Evolutionary conservation across 2,329 filamentous ascomycete species (phyloP).

Genomic region (Fusarium hostae): DNA sequence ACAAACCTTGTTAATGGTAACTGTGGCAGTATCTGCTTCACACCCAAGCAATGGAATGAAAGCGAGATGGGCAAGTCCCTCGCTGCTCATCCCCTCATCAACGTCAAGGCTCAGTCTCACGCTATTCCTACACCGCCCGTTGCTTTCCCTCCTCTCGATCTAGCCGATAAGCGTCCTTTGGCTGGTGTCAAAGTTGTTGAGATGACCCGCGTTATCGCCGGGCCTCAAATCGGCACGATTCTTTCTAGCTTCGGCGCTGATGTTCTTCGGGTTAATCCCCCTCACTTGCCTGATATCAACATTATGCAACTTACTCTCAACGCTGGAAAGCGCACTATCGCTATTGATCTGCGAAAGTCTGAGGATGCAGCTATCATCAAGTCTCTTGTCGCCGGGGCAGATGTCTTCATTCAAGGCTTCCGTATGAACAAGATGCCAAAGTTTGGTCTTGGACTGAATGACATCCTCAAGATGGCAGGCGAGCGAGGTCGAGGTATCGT

Average conservation of each 20-base stretch:
- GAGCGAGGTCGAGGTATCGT: slow-evolving; percentile 68
- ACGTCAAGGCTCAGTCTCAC: slow-evolving; percentile 8
- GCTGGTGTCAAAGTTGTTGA: slow-evolving; percentile 10
- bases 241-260: slow-evolving; percentile 18
- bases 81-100: slow-evolving; percentile 7
- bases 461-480: slow-evolving; percentile 18
- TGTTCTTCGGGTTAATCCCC: slow-evolving; percentile 8
- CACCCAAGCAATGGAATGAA: slow-evolving; percentile 23
- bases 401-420: slow-evolving; percentile 20
- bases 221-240: slow-evolving; percentile 12
- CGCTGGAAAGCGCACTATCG: slow-evolving; percentile 20
- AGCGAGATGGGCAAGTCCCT: slow-evolving; percentile 25
- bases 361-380: slow-evolving; percentile 6
- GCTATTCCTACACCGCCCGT: slow-evolving; percentile 8
- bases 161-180: neutral
- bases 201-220: slow-evolving; percentile 24
- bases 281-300: slow-evolving; percentile 19
- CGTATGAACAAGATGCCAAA: slow-evolving; percentile 30
- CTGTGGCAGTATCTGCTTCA: slow-evolving; percentile 12
- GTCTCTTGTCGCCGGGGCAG: slow-evolving; percentile 4
- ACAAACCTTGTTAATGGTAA: slow-evolving; percentile 13
- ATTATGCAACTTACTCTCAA: slow-evolving; percentile 21
- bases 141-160: neutral
- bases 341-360: slow-evolving; percentile 14
- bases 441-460: slow-evolving; percentile 12